A percentile compares a stretch with the other conserved stretches of the same genome.
These are phyloP conservation scores for Chimonanthus praecox DNA, from an alignment of 164 flowering plant species.

Conservation along the genomic window DNA sequence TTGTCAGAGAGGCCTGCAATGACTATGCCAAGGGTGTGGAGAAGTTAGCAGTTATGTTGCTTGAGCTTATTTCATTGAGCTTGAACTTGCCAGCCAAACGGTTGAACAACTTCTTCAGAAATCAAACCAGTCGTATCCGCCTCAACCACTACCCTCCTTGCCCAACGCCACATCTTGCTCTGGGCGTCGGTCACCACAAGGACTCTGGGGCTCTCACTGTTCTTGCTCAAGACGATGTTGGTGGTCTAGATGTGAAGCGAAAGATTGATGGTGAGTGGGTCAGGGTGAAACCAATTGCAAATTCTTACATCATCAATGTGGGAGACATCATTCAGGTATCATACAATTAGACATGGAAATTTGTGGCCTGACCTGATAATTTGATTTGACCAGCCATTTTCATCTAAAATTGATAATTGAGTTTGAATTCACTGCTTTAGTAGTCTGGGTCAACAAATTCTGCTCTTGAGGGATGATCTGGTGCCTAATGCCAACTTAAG, in stretches of 20 bases:
- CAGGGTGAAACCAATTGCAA: slow-evolving; percentile 16
- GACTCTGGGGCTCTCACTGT: slow-evolving; percentile 19
- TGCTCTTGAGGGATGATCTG: no score
- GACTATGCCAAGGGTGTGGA: slow-evolving; percentile 33
- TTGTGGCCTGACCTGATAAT: background rate
- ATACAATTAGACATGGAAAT: background rate
- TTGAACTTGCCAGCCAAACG: slow-evolving; percentile 1
- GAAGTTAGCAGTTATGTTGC: slow-evolving; percentile 27
- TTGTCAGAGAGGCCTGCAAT: slow-evolving; percentile 22
- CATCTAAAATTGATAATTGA: no score
- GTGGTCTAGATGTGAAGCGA: background rate
- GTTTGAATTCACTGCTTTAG: no score
- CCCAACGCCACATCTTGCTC: slow-evolving; percentile 32
- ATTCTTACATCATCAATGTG: slow-evolving; percentile 18
- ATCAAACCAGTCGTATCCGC: slow-evolving; percentile 25
- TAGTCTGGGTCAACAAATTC: no score
- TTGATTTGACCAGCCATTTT: no score
- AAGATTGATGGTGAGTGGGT: slow-evolving; percentile 19
- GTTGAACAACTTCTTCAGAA: slow-evolving; percentile 27
- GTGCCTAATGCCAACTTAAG: no score
- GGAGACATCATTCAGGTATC: slow-evolving; percentile 20
- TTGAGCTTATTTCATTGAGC: slow-evolving; percentile 27
- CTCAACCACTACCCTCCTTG: slow-evolving; percentile 44
- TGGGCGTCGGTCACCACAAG: slow-evolving; percentile 24
- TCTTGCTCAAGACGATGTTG: no score